These are phyloP conservation scores for Cryptosporidium ubiquitum DNA, from an alignment of 169 alveolate species.

Conservation along the genomic window DNA sequence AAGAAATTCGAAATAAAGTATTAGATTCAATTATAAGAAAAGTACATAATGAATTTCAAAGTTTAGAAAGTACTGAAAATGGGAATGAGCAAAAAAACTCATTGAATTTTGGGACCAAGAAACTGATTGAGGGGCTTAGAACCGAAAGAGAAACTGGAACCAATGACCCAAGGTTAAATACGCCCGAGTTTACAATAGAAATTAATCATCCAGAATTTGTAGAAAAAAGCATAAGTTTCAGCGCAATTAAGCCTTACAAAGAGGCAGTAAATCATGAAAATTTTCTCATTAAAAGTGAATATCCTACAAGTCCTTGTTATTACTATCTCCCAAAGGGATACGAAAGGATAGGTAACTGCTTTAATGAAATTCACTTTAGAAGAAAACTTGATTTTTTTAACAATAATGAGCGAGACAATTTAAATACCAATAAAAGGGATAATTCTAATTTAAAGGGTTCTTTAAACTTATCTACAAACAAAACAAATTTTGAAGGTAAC, in stretches of 20 bases:
- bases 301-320: slow-evolving; percentile 9
- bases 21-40: slow-evolving; percentile 1
- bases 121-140: slow-evolving; percentile 23
- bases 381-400: not conserved
- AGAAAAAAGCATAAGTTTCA: slow-evolving; percentile 10
- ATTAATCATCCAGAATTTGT: slow-evolving; percentile 3
- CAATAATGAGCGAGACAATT: not conserved
- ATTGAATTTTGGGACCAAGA: not conserved
- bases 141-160: slow-evolving; percentile 15
- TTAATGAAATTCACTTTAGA: slow-evolving; percentile 30
- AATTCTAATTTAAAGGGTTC: not conserved
- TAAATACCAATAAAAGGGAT: not conserved
- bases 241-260: slow-evolving; percentile 17
- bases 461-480: too few relatives aligned
- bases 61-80: not conserved
- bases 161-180: slow-evolving; percentile 64
- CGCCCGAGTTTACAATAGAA: slow-evolving; percentile 36
- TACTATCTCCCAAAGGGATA: slow-evolving; percentile 58
- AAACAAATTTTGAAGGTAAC: too few relatives aligned
- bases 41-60: slow-evolving; percentile 9
- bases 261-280: slow-evolving; percentile 38
- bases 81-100: not conserved
- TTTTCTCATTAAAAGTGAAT: not conserved
- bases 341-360: slow-evolving; percentile 20
- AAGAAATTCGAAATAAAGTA: not conserved